Conservation (phyloP, 2,329 filamentous ascomycete species). For the Fusarium torreyae region DNA sequence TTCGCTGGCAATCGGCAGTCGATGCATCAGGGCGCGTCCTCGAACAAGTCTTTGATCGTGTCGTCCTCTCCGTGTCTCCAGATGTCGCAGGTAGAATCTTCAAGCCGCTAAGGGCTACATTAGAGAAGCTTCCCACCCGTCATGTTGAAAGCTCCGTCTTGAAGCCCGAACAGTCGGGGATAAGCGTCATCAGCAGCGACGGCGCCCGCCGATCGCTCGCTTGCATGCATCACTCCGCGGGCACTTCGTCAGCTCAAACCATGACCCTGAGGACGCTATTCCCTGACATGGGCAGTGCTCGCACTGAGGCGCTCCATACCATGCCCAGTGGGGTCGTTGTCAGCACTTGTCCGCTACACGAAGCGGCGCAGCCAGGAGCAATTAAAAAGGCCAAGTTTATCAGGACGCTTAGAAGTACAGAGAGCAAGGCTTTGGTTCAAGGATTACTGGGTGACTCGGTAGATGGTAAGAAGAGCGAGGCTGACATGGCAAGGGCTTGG, state of each 20-base stretch:
- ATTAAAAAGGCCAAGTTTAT: constrained; percentile 66
- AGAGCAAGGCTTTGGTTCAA: constrained; percentile 64
- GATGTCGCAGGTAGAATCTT: constrained; percentile 67
- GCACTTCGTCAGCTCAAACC: constrained; percentile 49
- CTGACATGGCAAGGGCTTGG: constrained; percentile 57
- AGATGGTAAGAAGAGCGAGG: constrained; percentile 17
- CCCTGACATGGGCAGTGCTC: constrained; percentile 44
- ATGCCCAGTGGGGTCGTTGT: constrained; percentile 67
- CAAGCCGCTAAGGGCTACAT: constrained; percentile 55
- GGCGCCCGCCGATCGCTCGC: constrained; percentile 9
- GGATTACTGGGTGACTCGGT: constrained; percentile 57
- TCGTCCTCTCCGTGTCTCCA: constrained; percentile 69
- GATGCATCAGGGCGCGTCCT: constrained; percentile 23
- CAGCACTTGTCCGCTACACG: constrained; percentile 65
- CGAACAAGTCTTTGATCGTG: constrained; percentile 64
- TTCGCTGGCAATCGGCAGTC: constrained; percentile 54
- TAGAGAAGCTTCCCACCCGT: constrained; percentile 63
- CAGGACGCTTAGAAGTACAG: constrained; percentile 65
- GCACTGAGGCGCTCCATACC: constrained; percentile 68
- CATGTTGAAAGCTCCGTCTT: constrained; percentile 65
- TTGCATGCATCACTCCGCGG: constrained; percentile 51
- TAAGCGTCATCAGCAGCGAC: constrained; percentile 19
- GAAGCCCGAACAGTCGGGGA: constrained; percentile 11
- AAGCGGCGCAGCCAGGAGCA: constrained; percentile 55
- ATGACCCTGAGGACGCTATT: constrained; percentile 57